Evolutionary conservation across 164 flowering plant genomes (phyloP).

Genomic region (Vitis cinerea): DNA sequence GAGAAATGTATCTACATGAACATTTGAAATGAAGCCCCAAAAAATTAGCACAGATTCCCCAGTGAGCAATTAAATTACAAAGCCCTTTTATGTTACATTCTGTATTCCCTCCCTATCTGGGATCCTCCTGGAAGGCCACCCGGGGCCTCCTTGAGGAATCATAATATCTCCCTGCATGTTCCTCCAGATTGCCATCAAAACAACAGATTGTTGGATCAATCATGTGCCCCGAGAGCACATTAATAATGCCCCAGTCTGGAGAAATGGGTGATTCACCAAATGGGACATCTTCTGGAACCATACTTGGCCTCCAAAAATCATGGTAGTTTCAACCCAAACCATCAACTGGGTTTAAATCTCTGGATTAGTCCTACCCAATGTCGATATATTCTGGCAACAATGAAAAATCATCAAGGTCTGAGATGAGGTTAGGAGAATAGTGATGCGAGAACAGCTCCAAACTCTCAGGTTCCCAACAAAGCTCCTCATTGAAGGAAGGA

Average conservation of each 20-base stretch:
- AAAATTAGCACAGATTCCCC: constrained; percentile 16
- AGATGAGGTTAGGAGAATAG: constrained; percentile 34
- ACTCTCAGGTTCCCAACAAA: constrained; percentile 12
- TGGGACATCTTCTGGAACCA: neutral
- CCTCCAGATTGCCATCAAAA: neutral
- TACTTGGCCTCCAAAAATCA: neutral
- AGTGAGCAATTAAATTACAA: constrained; percentile 10
- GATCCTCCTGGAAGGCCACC: neutral
- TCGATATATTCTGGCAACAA: constrained; percentile 40
- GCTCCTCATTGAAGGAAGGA: constrained; percentile 19
- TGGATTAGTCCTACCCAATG: constrained; percentile 38
- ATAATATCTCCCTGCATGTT: neutral
- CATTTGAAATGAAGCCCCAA: constrained; percentile 5
- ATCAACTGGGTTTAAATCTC: too few relatives aligned
- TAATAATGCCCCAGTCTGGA: too few relatives aligned
- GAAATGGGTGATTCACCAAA: neutral
- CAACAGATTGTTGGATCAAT: neutral
- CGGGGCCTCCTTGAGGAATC: neutral
- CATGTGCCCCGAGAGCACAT: neutral
- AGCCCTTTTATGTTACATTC: constrained; percentile 1
- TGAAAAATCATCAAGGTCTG: constrained; percentile 51
- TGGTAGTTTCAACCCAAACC: neutral
- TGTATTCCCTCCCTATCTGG: neutral
- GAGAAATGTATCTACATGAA: constrained; percentile 1
- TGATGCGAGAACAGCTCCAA: constrained; percentile 23